phyloP scores from a whole-genome alignment of 495 filamentous ascomycete genomes.

The Coniosporium apollinis region DNA sequence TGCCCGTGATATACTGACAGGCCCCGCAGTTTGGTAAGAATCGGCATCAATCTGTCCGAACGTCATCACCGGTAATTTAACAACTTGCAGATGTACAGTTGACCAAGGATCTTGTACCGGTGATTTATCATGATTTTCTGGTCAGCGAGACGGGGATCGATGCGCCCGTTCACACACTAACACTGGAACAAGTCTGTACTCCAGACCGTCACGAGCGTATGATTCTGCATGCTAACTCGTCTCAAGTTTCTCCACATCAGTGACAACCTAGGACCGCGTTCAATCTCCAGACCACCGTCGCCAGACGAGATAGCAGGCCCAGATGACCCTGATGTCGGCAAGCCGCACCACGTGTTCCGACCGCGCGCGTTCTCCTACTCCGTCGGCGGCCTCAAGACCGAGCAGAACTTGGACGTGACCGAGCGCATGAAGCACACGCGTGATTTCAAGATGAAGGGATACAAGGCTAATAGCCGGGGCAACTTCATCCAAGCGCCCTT shows the following conservation, averaged over 20 bases:
- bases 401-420: constrained; percentile 40
- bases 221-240: constrained; percentile 6
- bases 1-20: too few relatives aligned
- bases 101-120: constrained; percentile 95
- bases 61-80: background rate
- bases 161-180: constrained; percentile 88
- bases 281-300: constrained; percentile 28
- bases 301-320: constrained; percentile 25
- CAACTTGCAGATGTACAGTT: constrained; percentile 64
- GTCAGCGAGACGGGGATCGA: constrained; percentile 98
- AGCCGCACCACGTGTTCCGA: too few relatives aligned
- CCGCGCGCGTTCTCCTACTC: constrained; percentile 13
- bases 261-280: constrained; percentile 30
- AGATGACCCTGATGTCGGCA: background rate
- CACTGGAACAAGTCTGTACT: constrained; percentile 51
- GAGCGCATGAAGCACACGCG: constrained; percentile 96
- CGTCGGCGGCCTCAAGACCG: constrained; percentile 27
- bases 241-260: constrained; percentile 69
- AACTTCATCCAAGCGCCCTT: constrained; percentile 90
- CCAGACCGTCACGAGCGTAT: too few relatives aligned
- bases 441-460: constrained; percentile 84
- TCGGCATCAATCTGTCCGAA: background rate
- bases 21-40: constrained; percentile 20
- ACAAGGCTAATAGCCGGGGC: constrained; percentile 87
- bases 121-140: constrained; percentile 98